Percentiles rank a stretch among this genome's conserved stretches.
Conservation (phyloP, 192 early-diverging fungal genomes). For the Phlyctochytrium arcticum region DNA sequence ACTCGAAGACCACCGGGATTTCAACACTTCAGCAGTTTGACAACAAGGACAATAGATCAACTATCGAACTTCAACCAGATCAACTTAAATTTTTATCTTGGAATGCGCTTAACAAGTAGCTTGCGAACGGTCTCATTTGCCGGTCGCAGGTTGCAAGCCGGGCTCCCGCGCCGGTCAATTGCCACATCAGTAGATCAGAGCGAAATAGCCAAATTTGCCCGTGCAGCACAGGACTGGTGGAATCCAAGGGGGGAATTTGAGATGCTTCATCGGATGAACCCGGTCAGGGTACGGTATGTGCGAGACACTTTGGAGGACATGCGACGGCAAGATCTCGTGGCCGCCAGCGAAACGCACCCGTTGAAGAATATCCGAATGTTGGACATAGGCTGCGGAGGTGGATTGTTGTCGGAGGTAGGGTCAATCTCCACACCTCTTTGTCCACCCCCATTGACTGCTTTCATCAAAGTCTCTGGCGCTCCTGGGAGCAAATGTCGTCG, state of each 20-base stretch:
- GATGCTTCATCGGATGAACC: conserved; percentile 70
- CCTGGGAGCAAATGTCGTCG: conserved; percentile 67
- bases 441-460: not conserved
- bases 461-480: conserved; percentile 63
- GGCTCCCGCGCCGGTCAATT: too few relatives aligned
- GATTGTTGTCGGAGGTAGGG: conserved; percentile 75
- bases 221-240: conserved; percentile 83
- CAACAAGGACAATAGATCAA: too few relatives aligned
- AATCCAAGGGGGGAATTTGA: conserved; percentile 78
- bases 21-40: too few relatives aligned
- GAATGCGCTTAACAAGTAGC: too few relatives aligned
- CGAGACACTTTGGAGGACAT: conserved; percentile 34
- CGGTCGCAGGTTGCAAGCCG: too few relatives aligned
- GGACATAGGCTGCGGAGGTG: conserved; percentile 95
- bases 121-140: too few relatives aligned
- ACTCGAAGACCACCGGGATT: too few relatives aligned
- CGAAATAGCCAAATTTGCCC: conserved; percentile 74
- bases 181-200: conserved; percentile 45
- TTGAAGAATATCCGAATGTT: conserved; percentile 59
- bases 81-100: too few relatives aligned
- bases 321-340: not conserved
- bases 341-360: not conserved
- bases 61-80: too few relatives aligned
- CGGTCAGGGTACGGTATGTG: conserved; percentile 66
- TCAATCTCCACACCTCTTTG: conserved; percentile 3